Base-by-base conservation (phyloP, 257 asterid genomes). In the Pogostemon cablin region DNA sequence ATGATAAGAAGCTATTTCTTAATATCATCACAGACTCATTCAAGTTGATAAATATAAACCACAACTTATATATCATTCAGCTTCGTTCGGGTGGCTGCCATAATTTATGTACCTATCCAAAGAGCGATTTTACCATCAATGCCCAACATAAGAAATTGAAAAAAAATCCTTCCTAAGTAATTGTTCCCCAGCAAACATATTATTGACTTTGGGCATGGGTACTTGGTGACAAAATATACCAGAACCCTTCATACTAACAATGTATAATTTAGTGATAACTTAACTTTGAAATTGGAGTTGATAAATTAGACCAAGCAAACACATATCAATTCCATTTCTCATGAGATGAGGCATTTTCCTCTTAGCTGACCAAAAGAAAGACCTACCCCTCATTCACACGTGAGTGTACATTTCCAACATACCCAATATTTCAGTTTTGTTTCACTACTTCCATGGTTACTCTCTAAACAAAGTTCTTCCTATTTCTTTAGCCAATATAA, bases 221-320 rank as follows among this genome's bases (percentile, higher is more conserved):
- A 62, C 40, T 12, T 61, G 35, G 37, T 61, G 49, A 9, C 17
- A 43, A 42, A 6, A 25, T 8, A 32, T 68, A 43, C 4, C 44
- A 43, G 17, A 9, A 17, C 8, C 61, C 39, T 52, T 32, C 55
- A 32, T 43, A 54, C 15, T 56, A 53, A 8, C 9, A 11, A 5
- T 58, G 38, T n/a, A 20, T 12, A 25, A 42, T 43, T 20, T 53
- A 62, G 1, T n/a, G 35, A 5, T 35, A 69, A 9, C 56, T 40
- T 41, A 25, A 69, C 39, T 57, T 43, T 38, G 65, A 69, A 46
- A n/a, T 44, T 60, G 46, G 58, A 69, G 20, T 1, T 25, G 56
- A n/a, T 1, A 5, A 44, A 53, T 67, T 50, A 35, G 11, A 70
- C 35, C 39, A 70, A 58, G 7, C 67, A 70, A 44, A 39, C 4